phyloP scores from a whole-genome alignment of 345 rosid genomes.

The Eucalyptus curtisii region DNA sequence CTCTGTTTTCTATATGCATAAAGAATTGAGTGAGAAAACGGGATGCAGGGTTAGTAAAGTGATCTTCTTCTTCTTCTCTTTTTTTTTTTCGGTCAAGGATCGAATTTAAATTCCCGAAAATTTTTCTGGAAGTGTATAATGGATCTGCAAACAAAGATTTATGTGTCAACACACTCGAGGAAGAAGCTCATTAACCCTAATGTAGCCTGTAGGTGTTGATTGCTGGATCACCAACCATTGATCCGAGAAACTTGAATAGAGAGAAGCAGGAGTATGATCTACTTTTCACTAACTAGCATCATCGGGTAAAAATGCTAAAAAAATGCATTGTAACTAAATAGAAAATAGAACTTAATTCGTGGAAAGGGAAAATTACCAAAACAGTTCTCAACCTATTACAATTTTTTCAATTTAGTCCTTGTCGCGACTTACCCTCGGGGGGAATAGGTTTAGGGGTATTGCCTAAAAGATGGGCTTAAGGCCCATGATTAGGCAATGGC shows the following conservation, averaged over 20 bases:
- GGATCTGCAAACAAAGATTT: too few species aligned
- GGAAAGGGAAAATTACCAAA: too few species aligned
- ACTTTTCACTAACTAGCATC: neutral
- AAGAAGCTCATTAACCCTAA: neutral
- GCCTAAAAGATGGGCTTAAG: too few species aligned
- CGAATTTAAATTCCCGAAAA: neutral
- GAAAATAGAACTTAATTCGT: too few species aligned
- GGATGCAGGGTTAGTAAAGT: neutral
- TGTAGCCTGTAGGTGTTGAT: neutral
- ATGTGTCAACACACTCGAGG: neutral
- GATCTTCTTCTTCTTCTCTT: neutral
- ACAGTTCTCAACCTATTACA: too few species aligned
- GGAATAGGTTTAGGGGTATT: too few species aligned
- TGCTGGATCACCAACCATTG: neutral
- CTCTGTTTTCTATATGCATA: too few species aligned
- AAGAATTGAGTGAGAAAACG: neutral
- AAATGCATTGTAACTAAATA: neutral
- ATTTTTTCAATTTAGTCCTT: too few species aligned
- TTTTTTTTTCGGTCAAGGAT: too few species aligned
- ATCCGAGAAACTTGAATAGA: neutral
- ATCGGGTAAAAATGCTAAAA: too few species aligned
- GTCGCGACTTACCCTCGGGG: too few species aligned
- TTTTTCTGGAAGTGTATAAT: neutral
- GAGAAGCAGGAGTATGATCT: neutral
- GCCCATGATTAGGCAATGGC: too few species aligned